Evolutionary conservation across 2,329 filamentous ascomycete genomes (phyloP), one percentile per base, ranked within the genome.

Genomic region (Ascochyta lentis): DNA sequence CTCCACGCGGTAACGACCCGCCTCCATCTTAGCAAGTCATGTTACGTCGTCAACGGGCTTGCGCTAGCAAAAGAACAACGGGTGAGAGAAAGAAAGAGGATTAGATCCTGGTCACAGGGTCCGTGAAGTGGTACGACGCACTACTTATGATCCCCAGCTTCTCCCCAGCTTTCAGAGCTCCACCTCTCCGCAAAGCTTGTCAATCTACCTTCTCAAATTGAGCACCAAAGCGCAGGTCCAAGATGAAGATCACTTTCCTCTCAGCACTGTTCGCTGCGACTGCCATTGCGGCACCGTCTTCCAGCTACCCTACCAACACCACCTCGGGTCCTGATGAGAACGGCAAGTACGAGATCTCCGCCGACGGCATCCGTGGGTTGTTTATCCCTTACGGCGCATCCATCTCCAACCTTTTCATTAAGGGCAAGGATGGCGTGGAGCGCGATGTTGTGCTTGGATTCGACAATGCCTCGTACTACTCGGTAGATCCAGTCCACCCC

Each of bases 331-430:
- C 73, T 37, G 70, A 76, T 52, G 61, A 72, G 43, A 71, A 81
- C 54, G 79, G 79, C 59, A 90, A 92, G 75, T 92, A 91, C 78
- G 88, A 86, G 79, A 85, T 92, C 73, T 78, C 82, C 55, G 86
- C 87, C 60, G 80, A 86, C 47, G 85, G 84, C 54, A 88, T 92
- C 64, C 79, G 85, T 47, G 89, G 86, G 8, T 78, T 82, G 42
- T 92, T 92, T 74, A 87, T 92, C 41, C 82, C 88, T 1, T 92
- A 92, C 67, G 90, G 89, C 58, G 90, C 89, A 7, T 86, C 86
- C 55, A 83, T 93, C 66, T 83, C 88, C 54, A 89, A 92, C 69
- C 79, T 93, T 48, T 81, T 90, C 72, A 81, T 93, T 72, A 82
- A 84, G 34, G 89, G 92, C 73, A 84, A 85, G 65, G 81, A 88